Base-by-base conservation (phyloP, 1,284 basidiomycete genomes). In the Paramarasmius palmivorus region DNA sequence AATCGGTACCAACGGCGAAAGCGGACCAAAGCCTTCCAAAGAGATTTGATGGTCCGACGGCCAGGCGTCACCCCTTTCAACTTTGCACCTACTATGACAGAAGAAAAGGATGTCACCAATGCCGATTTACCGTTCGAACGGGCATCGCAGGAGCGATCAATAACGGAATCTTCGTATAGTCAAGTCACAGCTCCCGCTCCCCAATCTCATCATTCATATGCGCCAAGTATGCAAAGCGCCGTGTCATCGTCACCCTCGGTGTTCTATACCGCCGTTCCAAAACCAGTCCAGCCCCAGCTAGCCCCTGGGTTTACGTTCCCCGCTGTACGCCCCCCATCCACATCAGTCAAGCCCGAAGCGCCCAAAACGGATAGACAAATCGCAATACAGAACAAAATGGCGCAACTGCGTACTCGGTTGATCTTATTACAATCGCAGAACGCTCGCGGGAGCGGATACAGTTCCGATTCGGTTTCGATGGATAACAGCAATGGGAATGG, bases 261-360 rank as follows among this genome's bases (percentile, higher is more conserved):
- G 5, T 46, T 46, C 25, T 46, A 46, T 19, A 46, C 44, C 26
- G 44, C 44, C 29, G 44, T 46, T 8, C 44, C 44, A 4, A 17
- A 46, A 32, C n/a, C 39, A 15, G 39, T 3, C 17, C 39, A 40
- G 39, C 39, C 39, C 9, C 23, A 40, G 14, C 25, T 46, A 15
- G 44, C 44, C 12, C 44, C 44, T n/a, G 44, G 44, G 2, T 46
- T 46, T 15, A 46, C 44, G 2, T 46, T 46, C 44, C 44, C 44
- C 15, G 25, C 25, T 1, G 12, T 32, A 32, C 44, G 44, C 12
- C 22, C 44, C 14, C 19, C 40, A 23, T 19, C 19, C 17, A 22
- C 40, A 19, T 23, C 40, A 12, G 22, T 19, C 10, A 9, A 12
- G 22, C 7, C 40, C 23, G 10, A 14, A 22, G 23, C 40, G 10